phyloP scores from a whole-genome alignment of 2,329 filamentous ascomycete genomes.

The Neonectria punicea region DNA sequence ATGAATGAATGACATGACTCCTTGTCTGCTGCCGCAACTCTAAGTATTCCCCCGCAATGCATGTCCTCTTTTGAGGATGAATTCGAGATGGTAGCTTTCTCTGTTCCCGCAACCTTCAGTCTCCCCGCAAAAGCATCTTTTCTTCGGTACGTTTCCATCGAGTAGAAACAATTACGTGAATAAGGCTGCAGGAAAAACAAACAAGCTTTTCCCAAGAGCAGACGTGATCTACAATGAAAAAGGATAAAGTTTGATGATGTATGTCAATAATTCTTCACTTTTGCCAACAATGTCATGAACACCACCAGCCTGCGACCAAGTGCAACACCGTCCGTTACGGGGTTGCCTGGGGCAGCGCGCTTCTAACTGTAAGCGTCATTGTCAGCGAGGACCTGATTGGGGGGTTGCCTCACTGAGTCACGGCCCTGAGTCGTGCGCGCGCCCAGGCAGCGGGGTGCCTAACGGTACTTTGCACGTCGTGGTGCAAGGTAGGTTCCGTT shows the following conservation, averaged over 20 bases:
- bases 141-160: no score
- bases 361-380: slow-evolving; percentile 21
- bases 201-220: slow-evolving; percentile 8
- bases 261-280: not conserved
- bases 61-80: not conserved
- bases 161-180: no score
- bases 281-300: not conserved
- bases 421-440: slow-evolving; percentile 17
- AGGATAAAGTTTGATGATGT: not conserved
- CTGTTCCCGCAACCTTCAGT: no score
- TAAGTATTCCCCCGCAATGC: not conserved
- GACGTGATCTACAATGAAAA: not conserved
- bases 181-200: not conserved
- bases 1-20: not conserved
- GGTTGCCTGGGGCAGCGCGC: slow-evolving; percentile 17
- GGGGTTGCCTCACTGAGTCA: slow-evolving; percentile 5
- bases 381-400: slow-evolving; percentile 13
- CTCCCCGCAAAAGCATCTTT: no score
- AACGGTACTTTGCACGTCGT: not conserved
- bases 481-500: not conserved
- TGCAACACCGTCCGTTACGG: slow-evolving; percentile 4
- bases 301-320: not conserved
- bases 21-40: not conserved
- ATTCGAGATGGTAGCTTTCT: not conserved
- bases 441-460: not conserved